phyloP scores from a whole-genome alignment of 2,329 filamentous ascomycete species.

The Colletotrichum truncatum region DNA sequence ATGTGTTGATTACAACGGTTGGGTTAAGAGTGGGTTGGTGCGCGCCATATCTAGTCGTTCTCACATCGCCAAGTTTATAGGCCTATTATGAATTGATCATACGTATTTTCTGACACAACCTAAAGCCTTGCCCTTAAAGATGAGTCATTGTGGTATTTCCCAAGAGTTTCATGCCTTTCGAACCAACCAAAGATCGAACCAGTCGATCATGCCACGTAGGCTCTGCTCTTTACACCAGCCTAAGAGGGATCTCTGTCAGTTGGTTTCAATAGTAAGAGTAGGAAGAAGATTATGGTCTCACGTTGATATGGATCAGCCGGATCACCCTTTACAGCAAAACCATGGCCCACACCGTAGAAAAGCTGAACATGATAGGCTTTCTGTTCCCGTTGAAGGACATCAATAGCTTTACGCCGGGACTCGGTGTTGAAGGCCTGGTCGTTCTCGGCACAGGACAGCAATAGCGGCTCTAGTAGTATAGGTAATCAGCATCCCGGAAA shows the following conservation, averaged over 20 bases:
- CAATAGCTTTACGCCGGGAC: constrained; percentile 49
- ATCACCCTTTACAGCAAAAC: constrained; percentile 70
- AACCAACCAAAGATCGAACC: constrained; percentile 40
- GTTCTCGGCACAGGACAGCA: constrained; percentile 54
- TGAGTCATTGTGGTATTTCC: too few relatives aligned
- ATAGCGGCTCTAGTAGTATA: constrained; percentile 45
- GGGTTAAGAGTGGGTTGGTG: background rate
- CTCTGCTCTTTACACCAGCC: constrained; percentile 43
- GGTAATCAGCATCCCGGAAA: background rate
- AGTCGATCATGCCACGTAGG: constrained; percentile 36
- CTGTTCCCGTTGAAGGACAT: constrained; percentile 48
- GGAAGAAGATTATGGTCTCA: too few relatives aligned
- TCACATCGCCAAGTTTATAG: too few relatives aligned
- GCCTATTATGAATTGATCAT: too few relatives aligned
- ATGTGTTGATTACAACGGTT: background rate
- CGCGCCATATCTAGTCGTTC: too few relatives aligned
- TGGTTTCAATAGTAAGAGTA: constrained; percentile 38
- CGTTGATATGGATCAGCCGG: constrained; percentile 40
- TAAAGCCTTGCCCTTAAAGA: too few relatives aligned
- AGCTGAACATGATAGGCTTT: constrained; percentile 70
- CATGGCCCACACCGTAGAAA: constrained; percentile 69
- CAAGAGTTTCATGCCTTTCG: background rate
- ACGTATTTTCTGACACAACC: too few relatives aligned
- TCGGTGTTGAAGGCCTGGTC: constrained; percentile 53
- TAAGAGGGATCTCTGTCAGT: constrained; percentile 27